These are phyloP conservation scores for Chrysoporthe austroafricana DNA, from an alignment of 2,329 filamentous ascomycete genomes.

Conservation along the genomic window DNA sequence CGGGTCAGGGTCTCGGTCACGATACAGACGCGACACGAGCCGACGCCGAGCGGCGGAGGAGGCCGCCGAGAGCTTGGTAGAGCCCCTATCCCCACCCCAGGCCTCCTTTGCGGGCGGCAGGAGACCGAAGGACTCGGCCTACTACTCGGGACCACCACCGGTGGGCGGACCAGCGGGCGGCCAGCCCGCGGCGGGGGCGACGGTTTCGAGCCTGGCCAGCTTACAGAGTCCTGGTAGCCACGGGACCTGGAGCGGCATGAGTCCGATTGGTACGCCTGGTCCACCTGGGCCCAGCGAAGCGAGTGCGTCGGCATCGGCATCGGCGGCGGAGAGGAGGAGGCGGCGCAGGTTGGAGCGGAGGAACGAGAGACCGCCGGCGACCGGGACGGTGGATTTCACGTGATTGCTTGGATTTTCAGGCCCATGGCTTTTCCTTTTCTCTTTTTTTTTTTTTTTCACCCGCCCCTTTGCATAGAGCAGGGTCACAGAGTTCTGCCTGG, in stretches of 20 bases:
- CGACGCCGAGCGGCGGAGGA: constrained; percentile 52
- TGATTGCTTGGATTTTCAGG: constrained; percentile 8
- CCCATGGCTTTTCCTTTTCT: neutral
- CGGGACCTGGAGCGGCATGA: constrained; percentile 59
- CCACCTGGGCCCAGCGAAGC: constrained; percentile 47
- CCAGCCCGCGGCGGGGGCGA: constrained; percentile 44
- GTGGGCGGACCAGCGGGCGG: constrained; percentile 43
- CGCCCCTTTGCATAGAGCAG: constrained; percentile 14
- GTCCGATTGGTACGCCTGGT: constrained; percentile 35
- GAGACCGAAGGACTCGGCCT: constrained; percentile 63
- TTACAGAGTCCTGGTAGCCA: constrained; percentile 51
- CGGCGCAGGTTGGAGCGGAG: constrained; percentile 60
- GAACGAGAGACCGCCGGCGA: constrained; percentile 44
- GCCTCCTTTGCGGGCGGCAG: constrained; percentile 58
- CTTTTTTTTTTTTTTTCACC: neutral
- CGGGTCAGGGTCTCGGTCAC: constrained; percentile 40
- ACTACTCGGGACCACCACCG: constrained; percentile 57
- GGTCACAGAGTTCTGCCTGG: constrained; percentile 15
- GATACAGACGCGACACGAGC: constrained; percentile 60
- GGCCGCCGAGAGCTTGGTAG: constrained; percentile 41
- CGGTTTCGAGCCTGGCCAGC: constrained; percentile 53
- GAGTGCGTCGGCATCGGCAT: constrained; percentile 42
- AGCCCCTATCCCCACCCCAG: constrained; percentile 57
- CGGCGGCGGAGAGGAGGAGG: constrained; percentile 56
- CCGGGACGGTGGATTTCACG: constrained; percentile 34